A percentile compares a stretch with the other conserved stretches of the same genome.
phyloP scores from a whole-genome alignment of 257 asterid species.

The Leonotis leonurus region DNA sequence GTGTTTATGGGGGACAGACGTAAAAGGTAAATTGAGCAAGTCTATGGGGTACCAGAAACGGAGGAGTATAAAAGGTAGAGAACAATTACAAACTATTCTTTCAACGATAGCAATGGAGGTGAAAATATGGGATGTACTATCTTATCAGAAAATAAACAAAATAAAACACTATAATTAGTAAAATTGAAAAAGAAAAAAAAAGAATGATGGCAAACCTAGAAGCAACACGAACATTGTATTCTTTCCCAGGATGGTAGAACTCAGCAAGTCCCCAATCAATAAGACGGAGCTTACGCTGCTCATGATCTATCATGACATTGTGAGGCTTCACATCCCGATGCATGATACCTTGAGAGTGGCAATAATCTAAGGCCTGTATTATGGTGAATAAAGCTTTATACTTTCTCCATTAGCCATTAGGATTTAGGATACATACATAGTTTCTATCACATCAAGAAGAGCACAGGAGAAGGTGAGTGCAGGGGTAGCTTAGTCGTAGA shows the following conservation, averaged over 20 bases:
- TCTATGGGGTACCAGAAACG: too few relatives aligned
- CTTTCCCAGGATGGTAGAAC: constrained; percentile 58
- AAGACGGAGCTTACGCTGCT: constrained; percentile 50
- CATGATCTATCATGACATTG: constrained; percentile 64
- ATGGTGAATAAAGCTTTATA: neutral
- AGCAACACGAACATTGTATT: constrained; percentile 59
- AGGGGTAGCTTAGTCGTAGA: too few relatives aligned
- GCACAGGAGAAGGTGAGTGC: neutral
- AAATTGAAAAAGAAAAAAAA: constrained; percentile 1
- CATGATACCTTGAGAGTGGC: constrained; percentile 70
- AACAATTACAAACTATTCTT: too few relatives aligned
- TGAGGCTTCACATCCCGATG: constrained; percentile 69
- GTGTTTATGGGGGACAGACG: too few relatives aligned
- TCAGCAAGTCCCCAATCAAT: constrained; percentile 71
- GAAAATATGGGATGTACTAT: too few relatives aligned
- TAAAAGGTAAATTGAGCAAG: too few relatives aligned
- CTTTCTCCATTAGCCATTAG: constrained; percentile 8
- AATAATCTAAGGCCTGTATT: constrained; percentile 55
- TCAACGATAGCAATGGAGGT: too few relatives aligned
- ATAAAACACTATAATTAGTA: neutral
- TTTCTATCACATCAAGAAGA: constrained; percentile 3
- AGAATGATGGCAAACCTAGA: constrained; percentile 40
- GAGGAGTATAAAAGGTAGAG: too few relatives aligned
- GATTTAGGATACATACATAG: too few relatives aligned
- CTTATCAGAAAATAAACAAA: too few relatives aligned